A percentile compares a stretch with the other conserved stretches of the same genome.
Conservation (phyloP, 2,329 filamentous ascomycete genomes). For the Paecilomyces sp. region DNA sequence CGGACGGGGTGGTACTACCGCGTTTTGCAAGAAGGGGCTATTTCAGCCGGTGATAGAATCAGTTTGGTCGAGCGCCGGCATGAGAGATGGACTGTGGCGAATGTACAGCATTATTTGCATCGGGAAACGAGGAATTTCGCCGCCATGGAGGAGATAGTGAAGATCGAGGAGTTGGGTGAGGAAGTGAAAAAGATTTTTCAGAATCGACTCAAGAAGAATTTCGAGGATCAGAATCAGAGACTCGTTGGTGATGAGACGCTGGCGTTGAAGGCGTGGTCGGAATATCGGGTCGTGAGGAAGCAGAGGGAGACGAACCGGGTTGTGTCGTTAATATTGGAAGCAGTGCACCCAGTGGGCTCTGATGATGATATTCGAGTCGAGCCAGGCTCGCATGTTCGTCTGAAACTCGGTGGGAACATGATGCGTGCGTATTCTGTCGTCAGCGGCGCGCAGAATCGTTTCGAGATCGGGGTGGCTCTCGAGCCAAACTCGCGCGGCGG, state of each 20-base stretch:
- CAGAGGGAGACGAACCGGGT: not conserved
- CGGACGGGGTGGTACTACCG: conserved; percentile 63
- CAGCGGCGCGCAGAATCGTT: conserved; percentile 40
- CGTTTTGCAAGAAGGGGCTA: conserved; percentile 48
- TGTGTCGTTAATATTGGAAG: not conserved
- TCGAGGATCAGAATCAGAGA: conserved; percentile 2
- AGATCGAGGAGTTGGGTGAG: conserved; percentile 37
- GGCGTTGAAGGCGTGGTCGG: not conserved
- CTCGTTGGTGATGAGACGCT: not conserved
- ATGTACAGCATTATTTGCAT: conserved; percentile 57
- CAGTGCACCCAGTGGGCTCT: not conserved
- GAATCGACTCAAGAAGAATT: conserved; percentile 44
- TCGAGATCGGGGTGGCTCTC: conserved; percentile 54
- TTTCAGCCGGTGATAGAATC: conserved; percentile 52
- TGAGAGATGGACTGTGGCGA: conserved; percentile 57
- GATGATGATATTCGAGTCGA: conserved; percentile 5
- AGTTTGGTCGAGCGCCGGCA: conserved; percentile 48
- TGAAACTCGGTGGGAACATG: conserved; percentile 52
- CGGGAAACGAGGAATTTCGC: conserved; percentile 43
- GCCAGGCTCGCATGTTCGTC: conserved; percentile 48
- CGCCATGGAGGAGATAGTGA: conserved; percentile 41
- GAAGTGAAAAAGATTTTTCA: conserved; percentile 48
- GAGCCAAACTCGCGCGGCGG: conserved; percentile 53
- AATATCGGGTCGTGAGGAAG: not conserved
- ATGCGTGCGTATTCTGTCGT: conserved; percentile 57